Base-by-base conservation (phyloP, 2,329 filamentous ascomycete species). In the Akanthomyces lecanii region DNA sequence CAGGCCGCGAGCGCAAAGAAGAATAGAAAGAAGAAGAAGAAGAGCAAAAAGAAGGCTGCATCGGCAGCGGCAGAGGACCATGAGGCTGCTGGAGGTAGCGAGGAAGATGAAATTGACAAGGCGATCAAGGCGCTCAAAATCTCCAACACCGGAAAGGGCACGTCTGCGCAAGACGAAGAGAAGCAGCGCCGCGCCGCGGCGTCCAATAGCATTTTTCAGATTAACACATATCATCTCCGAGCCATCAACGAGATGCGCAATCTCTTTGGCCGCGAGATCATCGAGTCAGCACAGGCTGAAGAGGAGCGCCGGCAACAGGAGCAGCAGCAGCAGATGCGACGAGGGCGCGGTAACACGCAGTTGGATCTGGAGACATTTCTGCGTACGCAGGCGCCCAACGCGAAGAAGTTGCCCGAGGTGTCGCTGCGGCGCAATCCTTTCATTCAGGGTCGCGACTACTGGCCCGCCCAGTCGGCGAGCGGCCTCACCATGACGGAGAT, bases 181-280 rank as follows among this genome's bases (percentile, higher is more conserved):
- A 63, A 53, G 63, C 66, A 18, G 48, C 65, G 33, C 55, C 62
- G 23, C 59, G 71, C 14, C 69, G 74, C 14, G 71, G 76, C 48
- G 78, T 77, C 63, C 70, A 76, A 36, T 75, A 84, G 4, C 42
- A 51, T 65, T 7, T 73, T 86, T 2, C 73, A 76, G 36, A 79
- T 85, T 69, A 82, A 83, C 68, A 85, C 88, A 0, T 84, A 90
- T 67, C 86, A 92, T 68, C 83, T 99, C 12, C 93, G 94, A 72
- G 91, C 91, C 8, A 82, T 89, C 42, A 96, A 97, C 70, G 95
- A 99, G 78, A 97, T 99, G 92, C 89, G 82, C 57, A 79, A 77
- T 36, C 74, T 86, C 2, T 87, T 82, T 73, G 85, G 81, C 7
- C 79, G 77, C 67, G 85, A 80, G 62, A 84, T 78, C 70, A 89